Conservation (phyloP, 202 grass and related monocot genomes). For the Setaria italica region DNA sequence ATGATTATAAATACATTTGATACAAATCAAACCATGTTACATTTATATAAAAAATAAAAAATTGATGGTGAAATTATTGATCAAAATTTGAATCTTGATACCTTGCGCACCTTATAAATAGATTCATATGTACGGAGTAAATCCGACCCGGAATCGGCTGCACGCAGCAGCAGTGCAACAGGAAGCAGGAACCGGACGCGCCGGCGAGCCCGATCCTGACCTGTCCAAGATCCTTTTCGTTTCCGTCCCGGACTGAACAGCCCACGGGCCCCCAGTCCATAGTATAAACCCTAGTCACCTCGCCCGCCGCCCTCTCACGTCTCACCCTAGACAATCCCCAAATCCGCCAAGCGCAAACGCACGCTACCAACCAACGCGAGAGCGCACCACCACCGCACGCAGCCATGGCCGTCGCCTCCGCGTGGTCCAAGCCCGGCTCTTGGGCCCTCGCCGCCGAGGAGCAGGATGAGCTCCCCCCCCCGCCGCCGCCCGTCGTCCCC, state of each 20-base stretch:
- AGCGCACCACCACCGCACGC: constrained; percentile 17
- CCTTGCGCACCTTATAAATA: no score
- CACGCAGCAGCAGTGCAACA: no score
- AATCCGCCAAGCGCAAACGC: constrained; percentile 18
- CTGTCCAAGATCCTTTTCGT: background rate
- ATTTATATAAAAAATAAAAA: no score
- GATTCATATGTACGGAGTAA: no score
- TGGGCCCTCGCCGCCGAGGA: constrained; percentile 78
- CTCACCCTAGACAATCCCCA: constrained; percentile 19
- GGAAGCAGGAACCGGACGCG: no score
- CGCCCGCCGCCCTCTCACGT: background rate
- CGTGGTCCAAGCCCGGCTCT: constrained; percentile 77
- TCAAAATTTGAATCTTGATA: no score
- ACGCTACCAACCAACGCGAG: background rate
- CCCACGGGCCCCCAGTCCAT: background rate
- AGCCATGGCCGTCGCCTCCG: constrained; percentile 60
- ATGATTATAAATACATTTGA: no score
- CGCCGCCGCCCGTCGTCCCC: constrained; percentile 41
- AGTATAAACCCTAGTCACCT: constrained; percentile 7
- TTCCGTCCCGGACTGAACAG: constrained; percentile 5
- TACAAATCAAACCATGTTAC: no score
- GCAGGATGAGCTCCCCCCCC: constrained; percentile 53
- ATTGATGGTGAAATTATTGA: no score
- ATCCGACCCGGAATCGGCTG: no score
- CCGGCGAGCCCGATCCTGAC: no score